These are phyloP conservation scores for Citrullus mucosospermus DNA, from an alignment of 306 rosid genomes.

Conservation along the genomic window DNA sequence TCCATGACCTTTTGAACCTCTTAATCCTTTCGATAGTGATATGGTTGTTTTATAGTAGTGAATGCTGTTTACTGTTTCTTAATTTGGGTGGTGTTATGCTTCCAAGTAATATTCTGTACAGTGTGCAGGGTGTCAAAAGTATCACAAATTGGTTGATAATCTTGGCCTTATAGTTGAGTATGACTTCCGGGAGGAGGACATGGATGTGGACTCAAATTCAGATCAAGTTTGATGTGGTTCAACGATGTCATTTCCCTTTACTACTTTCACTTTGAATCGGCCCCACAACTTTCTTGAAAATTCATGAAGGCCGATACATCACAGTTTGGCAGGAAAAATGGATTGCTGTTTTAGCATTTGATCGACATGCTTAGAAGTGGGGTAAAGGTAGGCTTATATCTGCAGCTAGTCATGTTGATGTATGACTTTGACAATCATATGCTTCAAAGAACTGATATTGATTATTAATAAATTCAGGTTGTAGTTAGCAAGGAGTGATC, in stretches of 20 bases:
- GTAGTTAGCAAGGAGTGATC: background rate
- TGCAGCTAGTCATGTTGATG: background rate
- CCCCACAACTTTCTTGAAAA: background rate
- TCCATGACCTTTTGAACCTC: background rate
- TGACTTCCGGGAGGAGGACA: constrained; percentile 43
- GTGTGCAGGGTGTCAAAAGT: constrained; percentile 77
- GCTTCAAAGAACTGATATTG: background rate
- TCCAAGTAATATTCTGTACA: constrained; percentile 8
- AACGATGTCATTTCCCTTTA: background rate
- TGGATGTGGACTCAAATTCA: constrained; percentile 17
- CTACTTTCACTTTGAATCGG: background rate
- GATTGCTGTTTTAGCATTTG: background rate
- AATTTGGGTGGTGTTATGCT: background rate
- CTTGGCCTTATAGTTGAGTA: constrained; percentile 66
- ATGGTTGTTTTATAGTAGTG: background rate
- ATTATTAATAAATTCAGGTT: background rate
- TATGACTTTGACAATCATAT: background rate
- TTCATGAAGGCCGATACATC: background rate
- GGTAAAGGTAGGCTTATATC: background rate
- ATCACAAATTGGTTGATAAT: constrained; percentile 77
- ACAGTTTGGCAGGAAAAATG: background rate
- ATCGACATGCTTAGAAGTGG: background rate
- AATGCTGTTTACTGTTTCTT: background rate
- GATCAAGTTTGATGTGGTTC: constrained; percentile 33
- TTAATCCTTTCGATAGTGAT: background rate